These are phyloP conservation scores for Magnusiomyces ingens DNA, from an alignment of 1,139 yeast genomes.

Conservation along the genomic window DNA sequence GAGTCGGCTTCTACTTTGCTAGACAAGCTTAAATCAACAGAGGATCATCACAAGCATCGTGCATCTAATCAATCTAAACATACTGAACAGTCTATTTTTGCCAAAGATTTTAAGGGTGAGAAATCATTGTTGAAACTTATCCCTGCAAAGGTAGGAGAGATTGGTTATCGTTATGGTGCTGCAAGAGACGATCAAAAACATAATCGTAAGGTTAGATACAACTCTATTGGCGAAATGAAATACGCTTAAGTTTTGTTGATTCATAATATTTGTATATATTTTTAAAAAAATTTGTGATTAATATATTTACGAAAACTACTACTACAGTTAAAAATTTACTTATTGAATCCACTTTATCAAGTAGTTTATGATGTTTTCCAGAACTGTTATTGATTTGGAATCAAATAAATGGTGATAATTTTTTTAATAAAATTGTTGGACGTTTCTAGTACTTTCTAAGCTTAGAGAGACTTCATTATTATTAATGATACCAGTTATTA, in stretches of 20 bases:
- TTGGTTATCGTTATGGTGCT: slow-evolving; percentile 90
- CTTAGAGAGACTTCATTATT: too few species aligned
- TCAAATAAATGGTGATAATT: too few species aligned
- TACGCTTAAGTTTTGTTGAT: slow-evolving; percentile 9
- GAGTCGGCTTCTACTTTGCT: slow-evolving; percentile 81
- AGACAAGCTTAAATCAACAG: slow-evolving; percentile 54
- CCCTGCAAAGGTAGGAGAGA: slow-evolving; percentile 69
- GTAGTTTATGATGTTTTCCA: too few species aligned
- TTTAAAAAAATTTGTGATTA: background rate
- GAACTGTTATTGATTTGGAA: too few species aligned
- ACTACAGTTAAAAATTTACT: too few species aligned
- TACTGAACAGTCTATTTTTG: slow-evolving; percentile 16
- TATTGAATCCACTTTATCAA: too few species aligned
- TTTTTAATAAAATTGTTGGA: too few species aligned
- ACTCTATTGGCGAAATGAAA: slow-evolving; percentile 58
- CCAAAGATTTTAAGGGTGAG: slow-evolving; percentile 30
- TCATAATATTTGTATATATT: background rate
- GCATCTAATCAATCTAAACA: slow-evolving; percentile 9
- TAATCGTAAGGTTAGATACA: slow-evolving; percentile 72
- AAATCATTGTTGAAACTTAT: slow-evolving; percentile 65
- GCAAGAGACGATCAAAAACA: slow-evolving; percentile 83
- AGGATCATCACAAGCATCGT: slow-evolving; percentile 37
- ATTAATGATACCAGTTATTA: too few species aligned
- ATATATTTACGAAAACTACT: background rate
- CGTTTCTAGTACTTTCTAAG: too few species aligned